These are phyloP conservation scores for Myxozyma mucilagina DNA, from an alignment of 805 yeast genomes.

Conservation along the genomic window DNA sequence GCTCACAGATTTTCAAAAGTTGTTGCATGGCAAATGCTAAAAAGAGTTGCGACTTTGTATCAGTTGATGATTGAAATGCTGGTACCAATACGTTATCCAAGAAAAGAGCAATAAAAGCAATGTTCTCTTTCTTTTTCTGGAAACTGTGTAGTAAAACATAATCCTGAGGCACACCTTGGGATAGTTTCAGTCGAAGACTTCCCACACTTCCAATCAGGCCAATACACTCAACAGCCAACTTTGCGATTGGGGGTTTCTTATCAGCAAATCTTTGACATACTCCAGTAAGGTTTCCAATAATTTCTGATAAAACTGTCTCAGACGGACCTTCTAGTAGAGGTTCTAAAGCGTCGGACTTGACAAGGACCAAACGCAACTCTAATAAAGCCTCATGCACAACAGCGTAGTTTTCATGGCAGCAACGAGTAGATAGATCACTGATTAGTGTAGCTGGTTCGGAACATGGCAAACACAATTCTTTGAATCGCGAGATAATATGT, in stretches of 20 bases:
- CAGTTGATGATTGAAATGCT: slow-evolving; percentile 85
- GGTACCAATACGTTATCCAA: slow-evolving; percentile 73
- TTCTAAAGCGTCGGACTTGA: not conserved
- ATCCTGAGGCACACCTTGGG: slow-evolving; percentile 46
- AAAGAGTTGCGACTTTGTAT: slow-evolving; percentile 79
- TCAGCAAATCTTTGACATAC: slow-evolving; percentile 35
- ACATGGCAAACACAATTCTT: not conserved
- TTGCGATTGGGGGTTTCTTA: slow-evolving; percentile 46
- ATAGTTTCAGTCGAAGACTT: slow-evolving; percentile 52
- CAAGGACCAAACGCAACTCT: slow-evolving; percentile 22
- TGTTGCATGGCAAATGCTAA: slow-evolving; percentile 90
- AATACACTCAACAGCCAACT: slow-evolving; percentile 65
- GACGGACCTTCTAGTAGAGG: slow-evolving; percentile 2
- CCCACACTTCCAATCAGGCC: slow-evolving; percentile 79
- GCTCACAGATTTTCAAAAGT: slow-evolving; percentile 62
- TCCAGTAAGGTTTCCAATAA: slow-evolving; percentile 36
- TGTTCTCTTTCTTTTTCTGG: slow-evolving; percentile 59
- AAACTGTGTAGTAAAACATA: slow-evolving; percentile 62
- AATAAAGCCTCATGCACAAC: slow-evolving; percentile 61
- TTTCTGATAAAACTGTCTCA: slow-evolving; percentile 12
- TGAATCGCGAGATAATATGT: slow-evolving; percentile 2
- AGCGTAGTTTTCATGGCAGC: slow-evolving; percentile 63
- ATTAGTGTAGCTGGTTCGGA: slow-evolving; percentile 14
- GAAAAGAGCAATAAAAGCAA: slow-evolving; percentile 62
- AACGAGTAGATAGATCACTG: slow-evolving; percentile 51